Conservation (phyloP, 257 asterid genomes). For the Solanum piurae region DNA sequence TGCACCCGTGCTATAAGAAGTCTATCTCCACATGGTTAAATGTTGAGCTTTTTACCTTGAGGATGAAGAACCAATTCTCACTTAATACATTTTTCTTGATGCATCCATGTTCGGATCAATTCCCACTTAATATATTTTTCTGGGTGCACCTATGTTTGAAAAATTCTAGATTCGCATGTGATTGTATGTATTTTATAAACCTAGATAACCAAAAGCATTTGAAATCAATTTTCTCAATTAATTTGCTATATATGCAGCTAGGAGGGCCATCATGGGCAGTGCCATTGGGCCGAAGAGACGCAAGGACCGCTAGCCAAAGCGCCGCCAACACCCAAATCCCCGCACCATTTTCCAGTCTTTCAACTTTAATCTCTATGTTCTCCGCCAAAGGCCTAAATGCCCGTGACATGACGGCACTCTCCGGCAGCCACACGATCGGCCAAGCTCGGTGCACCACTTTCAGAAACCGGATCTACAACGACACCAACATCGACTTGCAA, state of each 20-base stretch:
- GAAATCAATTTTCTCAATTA: too few species aligned
- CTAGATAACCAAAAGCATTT: not conserved
- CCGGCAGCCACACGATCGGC: slow-evolving; percentile 67
- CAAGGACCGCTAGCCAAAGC: slow-evolving; percentile 41
- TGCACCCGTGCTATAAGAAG: too few species aligned
- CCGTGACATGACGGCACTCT: slow-evolving; percentile 54
- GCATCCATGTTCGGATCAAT: too few species aligned
- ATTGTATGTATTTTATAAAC: too few species aligned
- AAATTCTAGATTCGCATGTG: too few species aligned
- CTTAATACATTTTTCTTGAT: too few species aligned
- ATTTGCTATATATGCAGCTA: slow-evolving; percentile 6
- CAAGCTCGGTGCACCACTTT: slow-evolving; percentile 42
- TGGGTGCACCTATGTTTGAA: too few species aligned
- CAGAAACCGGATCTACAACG: slow-evolving; percentile 49
- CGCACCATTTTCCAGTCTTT: slow-evolving; percentile 19
- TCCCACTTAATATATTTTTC: too few species aligned
- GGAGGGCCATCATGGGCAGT: slow-evolving; percentile 59
- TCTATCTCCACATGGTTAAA: too few species aligned
- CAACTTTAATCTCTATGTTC: slow-evolving; percentile 31
- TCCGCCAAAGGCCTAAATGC: slow-evolving; percentile 35
- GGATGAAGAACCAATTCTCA: too few species aligned
- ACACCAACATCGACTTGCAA: slow-evolving; percentile 36
- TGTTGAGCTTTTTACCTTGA: too few species aligned
- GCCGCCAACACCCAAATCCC: slow-evolving; percentile 46
- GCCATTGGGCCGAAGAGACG: slow-evolving; percentile 53